Percentiles rank a stretch among this genome's conserved stretches.
Evolutionary conservation across 2,329 filamentous ascomycete species (phyloP).

Genomic region (Diaporthe caulivora): DNA sequence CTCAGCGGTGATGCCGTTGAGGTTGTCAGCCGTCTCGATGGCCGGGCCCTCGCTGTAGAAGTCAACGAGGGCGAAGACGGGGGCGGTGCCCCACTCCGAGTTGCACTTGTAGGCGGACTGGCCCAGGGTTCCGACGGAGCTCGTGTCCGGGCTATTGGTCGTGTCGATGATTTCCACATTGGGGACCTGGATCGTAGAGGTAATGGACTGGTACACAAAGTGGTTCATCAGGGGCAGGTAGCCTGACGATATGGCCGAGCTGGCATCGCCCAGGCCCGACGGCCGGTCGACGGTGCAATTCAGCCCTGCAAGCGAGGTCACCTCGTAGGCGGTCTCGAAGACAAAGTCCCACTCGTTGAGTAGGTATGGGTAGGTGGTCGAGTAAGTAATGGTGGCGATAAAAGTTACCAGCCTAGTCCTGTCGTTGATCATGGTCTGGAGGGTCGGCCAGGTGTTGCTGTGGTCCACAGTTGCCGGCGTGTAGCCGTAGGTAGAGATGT

Average conservation of each 20-base stretch:
- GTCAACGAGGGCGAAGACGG: conserved; percentile 83
- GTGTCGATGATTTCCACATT: conserved; percentile 69
- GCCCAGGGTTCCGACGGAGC: conserved; percentile 65
- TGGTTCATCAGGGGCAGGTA: conserved; percentile 84
- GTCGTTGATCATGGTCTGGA: conserved; percentile 75
- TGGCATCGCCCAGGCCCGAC: conserved; percentile 58
- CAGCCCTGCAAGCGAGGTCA: conserved; percentile 73
- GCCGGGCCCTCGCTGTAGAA: conserved; percentile 82
- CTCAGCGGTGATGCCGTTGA: conserved; percentile 67
- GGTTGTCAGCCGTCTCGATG: conserved; percentile 74
- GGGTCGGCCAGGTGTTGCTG: conserved; percentile 74
- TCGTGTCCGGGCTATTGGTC: conserved; percentile 74
- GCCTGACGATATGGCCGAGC: conserved; percentile 67
- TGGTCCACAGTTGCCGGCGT: conserved; percentile 60
- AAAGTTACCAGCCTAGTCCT: conserved; percentile 77
- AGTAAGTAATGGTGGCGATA: conserved; percentile 66
- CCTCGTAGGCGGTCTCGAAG: conserved; percentile 80
- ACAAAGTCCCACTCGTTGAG: conserved; percentile 74
- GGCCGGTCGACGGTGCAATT: conserved; percentile 80
- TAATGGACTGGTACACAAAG: conserved; percentile 74
- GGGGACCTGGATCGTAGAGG: conserved; percentile 70
- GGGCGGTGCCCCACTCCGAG: conserved; percentile 69
- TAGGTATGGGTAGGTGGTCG: conserved; percentile 64
- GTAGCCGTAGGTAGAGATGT: conserved; percentile 72
- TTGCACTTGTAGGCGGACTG: conserved; percentile 66